Evolutionary conservation across 2,329 filamentous ascomycete genomes (phyloP).

Genomic region (Alternaria viburni): DNA sequence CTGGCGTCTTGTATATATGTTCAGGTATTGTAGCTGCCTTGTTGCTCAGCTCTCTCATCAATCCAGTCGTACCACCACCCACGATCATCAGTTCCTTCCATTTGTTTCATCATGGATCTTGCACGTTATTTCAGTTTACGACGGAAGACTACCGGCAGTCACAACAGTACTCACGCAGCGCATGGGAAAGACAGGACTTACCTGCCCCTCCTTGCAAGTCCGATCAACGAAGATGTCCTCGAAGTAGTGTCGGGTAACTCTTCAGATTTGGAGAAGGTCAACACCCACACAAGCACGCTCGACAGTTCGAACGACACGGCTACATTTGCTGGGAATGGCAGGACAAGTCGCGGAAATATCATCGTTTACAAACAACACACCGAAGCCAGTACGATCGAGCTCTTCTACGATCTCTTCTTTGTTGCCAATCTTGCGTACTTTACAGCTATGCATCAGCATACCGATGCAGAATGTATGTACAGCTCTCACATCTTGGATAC

Average conservation of each 20-base stretch:
- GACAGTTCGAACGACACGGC: slow-evolving; percentile 13
- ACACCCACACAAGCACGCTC: slow-evolving; percentile 6
- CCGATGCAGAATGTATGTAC: slow-evolving; percentile 49
- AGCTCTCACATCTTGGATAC: background rate
- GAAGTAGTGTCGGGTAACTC: slow-evolving; percentile 14
- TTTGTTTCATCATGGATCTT: slow-evolving; percentile 22
- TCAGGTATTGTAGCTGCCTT: background rate
- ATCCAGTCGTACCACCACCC: background rate
- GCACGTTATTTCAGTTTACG: slow-evolving; percentile 23
- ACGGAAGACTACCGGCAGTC: slow-evolving; percentile 8
- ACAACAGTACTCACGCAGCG: background rate
- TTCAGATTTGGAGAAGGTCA: slow-evolving; percentile 22
- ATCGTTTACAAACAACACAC: slow-evolving; percentile 36
- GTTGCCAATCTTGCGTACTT: slow-evolving; percentile 71
- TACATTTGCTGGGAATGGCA: slow-evolving; percentile 19
- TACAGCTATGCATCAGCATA: slow-evolving; percentile 62
- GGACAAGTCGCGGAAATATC: slow-evolving; percentile 27
- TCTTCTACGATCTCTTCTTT: slow-evolving; percentile 67
- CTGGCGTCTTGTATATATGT: slow-evolving; percentile 1
- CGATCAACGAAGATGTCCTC: slow-evolving; percentile 28
- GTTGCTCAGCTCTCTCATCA: background rate
- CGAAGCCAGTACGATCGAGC: slow-evolving; percentile 61
- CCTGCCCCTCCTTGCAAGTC: slow-evolving; percentile 24
- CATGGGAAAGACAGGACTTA: slow-evolving; percentile 4
- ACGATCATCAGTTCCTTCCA: background rate